phyloP scores from a whole-genome alignment of 768 basidiomycete species.

The Sutorius australiensis region DNA sequence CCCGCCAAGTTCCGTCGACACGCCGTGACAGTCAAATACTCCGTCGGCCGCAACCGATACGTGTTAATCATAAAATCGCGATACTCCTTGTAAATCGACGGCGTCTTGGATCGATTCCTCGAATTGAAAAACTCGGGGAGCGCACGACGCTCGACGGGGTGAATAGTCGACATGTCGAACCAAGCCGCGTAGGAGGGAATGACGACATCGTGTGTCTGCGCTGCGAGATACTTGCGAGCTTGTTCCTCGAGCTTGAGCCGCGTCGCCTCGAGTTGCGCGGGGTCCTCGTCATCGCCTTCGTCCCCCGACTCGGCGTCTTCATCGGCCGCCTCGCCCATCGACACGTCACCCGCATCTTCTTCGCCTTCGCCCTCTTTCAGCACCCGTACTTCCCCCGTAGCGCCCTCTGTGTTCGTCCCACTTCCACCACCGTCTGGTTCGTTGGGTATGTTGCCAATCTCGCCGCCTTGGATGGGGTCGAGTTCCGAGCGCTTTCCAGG shows the following conservation, averaged over 20 bases:
- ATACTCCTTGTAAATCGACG: conserved; percentile 97
- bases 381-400: conserved; percentile 34
- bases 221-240: conserved; percentile 90
- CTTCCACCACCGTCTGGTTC: conserved; percentile 27
- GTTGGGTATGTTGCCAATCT: conserved; percentile 68
- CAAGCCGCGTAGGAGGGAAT: conserved; percentile 97
- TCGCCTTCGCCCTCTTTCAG: conserved; percentile 55
- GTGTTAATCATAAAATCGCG: conserved; percentile 99
- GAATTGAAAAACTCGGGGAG: conserved; percentile 99
- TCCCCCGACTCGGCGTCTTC: conserved; percentile 77
- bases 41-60: conserved; percentile 86
- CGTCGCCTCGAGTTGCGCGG: conserved; percentile 77
- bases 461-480: conserved; percentile 75
- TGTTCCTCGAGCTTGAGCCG: conserved; percentile 78
- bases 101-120: conserved; percentile 91
- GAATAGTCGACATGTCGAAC: conserved; percentile 95
- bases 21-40: conserved; percentile 97
- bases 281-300: conserved; percentile 83
- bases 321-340: conserved; percentile 76
- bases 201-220: conserved; percentile 95
- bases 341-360: conserved; percentile 70
- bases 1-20: conserved; percentile 95
- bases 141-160: conserved; percentile 86
- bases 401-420: conserved; percentile 15
- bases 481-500: conserved; percentile 85